phyloP scores from a whole-genome alignment of 208 protist genomes.

The Trypanosoma theileri region DNA sequence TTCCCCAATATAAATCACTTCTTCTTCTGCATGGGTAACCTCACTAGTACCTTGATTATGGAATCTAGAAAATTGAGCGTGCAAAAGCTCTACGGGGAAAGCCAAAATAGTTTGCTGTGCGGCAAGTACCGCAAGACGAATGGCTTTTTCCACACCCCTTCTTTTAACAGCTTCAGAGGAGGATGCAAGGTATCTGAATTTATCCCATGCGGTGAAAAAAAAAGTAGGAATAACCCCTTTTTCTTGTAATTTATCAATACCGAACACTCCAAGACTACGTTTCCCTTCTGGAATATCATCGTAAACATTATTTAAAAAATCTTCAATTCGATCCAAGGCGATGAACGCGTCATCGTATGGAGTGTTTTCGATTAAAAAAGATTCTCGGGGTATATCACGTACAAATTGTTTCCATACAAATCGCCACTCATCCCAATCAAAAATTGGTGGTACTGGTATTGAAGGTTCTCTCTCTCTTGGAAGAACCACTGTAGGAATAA shows the following conservation, averaged over 20 bases:
- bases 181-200: not conserved
- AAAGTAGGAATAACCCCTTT: not conserved
- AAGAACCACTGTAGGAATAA: constrained; percentile 1
- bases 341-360: not conserved
- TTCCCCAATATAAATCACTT: constrained; percentile 28
- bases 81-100: constrained; percentile 28
- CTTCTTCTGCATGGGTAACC: not conserved
- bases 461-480: not conserved
- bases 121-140: constrained; percentile 23
- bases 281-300: not conserved
- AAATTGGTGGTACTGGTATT: not conserved
- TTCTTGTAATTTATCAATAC: not conserved
- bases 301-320: constrained; percentile 16
- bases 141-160: constrained; percentile 10
- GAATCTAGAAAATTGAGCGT: constrained; percentile 23
- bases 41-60: too few relatives aligned
- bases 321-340: constrained; percentile 17
- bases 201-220: not conserved
- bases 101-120: constrained; percentile 31
- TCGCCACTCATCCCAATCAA: constrained; percentile 15
- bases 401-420: constrained; percentile 31
- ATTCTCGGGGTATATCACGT: constrained; percentile 26
- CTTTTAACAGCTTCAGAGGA: constrained; percentile 7
- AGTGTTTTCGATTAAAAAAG: constrained; percentile 15
- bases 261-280: not conserved